These are phyloP conservation scores for Aspergillus felis DNA, from an alignment of 2,329 filamentous ascomycete species.

Conservation along the genomic window DNA sequence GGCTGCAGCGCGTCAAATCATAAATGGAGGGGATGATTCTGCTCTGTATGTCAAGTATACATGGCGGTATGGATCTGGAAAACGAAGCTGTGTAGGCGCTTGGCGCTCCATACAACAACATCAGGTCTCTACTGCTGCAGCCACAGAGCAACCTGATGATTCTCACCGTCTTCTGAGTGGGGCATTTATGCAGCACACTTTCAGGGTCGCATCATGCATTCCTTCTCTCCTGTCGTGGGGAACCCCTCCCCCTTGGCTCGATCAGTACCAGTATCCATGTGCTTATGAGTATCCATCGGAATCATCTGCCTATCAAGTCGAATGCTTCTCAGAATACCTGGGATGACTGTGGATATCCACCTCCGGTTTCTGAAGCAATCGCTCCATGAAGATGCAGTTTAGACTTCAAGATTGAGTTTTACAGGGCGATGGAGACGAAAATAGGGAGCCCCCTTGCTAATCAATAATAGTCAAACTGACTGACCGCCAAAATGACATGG, in stretches of 20 bases:
- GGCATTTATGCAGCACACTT: constrained; percentile 4
- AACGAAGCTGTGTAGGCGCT: background rate
- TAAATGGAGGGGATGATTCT: background rate
- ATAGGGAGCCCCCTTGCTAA: constrained; percentile 1
- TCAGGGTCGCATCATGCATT: constrained; percentile 15
- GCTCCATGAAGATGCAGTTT: background rate
- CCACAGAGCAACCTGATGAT: constrained; percentile 2
- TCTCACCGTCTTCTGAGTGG: constrained; percentile 18
- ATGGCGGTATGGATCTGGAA: too few relatives aligned
- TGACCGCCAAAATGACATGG: background rate
- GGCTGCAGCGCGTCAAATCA: background rate
- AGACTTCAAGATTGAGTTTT: background rate
- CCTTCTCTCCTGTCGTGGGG: background rate
- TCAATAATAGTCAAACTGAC: background rate
- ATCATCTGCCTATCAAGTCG: background rate
- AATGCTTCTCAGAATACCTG: background rate
- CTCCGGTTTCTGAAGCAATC: background rate
- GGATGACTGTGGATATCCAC: background rate
- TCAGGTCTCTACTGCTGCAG: background rate
- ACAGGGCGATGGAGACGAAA: background rate
- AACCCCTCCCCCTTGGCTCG: background rate
- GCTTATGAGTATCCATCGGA: background rate
- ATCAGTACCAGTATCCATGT: background rate
- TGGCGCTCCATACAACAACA: too few relatives aligned
- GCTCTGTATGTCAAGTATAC: background rate